Evolutionary conservation across 257 asterid genomes (phyloP).

Genomic region (Nicotiana noctiflora): DNA sequence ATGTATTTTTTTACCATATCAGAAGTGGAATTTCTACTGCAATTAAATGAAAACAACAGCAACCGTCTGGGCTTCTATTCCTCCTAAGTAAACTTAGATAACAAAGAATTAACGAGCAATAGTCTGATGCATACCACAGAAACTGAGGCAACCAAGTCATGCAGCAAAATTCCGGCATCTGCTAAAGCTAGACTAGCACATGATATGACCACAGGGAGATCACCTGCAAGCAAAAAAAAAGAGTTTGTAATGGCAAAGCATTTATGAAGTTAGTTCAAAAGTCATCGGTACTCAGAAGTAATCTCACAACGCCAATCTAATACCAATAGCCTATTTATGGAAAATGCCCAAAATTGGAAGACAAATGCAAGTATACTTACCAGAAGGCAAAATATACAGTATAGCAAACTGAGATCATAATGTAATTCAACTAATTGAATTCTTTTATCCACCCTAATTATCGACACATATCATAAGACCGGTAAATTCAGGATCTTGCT

Average conservation of each 20-base stretch:
- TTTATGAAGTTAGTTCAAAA: neutral
- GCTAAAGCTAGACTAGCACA: constrained; percentile 98
- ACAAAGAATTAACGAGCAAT: neutral
- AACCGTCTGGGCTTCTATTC: neutral
- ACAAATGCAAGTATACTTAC: neutral
- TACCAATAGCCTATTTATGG: neutral
- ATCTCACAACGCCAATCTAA: neutral
- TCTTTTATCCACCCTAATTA: neutral
- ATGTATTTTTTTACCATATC: too few relatives aligned
- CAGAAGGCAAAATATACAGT: neutral
- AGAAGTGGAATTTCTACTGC: too few relatives aligned
- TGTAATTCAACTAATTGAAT: neutral
- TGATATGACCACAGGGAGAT: constrained; percentile 83
- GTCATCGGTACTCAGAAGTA: neutral
- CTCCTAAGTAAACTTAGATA: neutral
- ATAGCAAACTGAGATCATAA: neutral
- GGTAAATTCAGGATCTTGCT: neutral
- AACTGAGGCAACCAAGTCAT: constrained; percentile 83
- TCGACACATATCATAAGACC: neutral
- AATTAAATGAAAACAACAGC: too few relatives aligned
- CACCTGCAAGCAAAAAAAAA: constrained; percentile 44
- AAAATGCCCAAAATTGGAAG: neutral
- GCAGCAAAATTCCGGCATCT: constrained; percentile 93
- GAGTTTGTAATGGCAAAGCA: neutral
- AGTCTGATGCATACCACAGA: constrained; percentile 66